phyloP scores from a whole-genome alignment of 257 asterid genomes.

The Ballota nigra region DNA sequence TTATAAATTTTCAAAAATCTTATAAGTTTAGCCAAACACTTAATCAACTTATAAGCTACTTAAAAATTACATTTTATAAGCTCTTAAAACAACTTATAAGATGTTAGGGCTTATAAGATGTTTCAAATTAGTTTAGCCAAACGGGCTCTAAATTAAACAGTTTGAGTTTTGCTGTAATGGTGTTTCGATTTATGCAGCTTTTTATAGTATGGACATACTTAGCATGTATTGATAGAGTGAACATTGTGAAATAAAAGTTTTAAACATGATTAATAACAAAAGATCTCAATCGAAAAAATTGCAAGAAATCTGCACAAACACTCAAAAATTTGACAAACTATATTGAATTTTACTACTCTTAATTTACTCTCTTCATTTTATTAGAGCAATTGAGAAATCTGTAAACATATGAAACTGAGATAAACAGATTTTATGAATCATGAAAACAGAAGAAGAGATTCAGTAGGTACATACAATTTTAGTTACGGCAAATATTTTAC shows the following conservation, averaged over 20 bases:
- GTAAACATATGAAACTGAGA: not conserved
- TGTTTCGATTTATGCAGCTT: not conserved
- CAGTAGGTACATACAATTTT: constrained; percentile 5
- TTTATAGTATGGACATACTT: too few species aligned
- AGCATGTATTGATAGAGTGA: not conserved
- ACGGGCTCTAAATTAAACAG: too few species aligned
- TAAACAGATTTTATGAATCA: not conserved
- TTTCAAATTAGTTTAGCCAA: too few species aligned
- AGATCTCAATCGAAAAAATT: not conserved
- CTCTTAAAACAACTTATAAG: too few species aligned
- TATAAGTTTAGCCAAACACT: too few species aligned
- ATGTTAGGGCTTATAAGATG: too few species aligned
- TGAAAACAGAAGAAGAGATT: not conserved
- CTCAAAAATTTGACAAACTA: not conserved
- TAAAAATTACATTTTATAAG: too few species aligned
- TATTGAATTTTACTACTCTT: not conserved
- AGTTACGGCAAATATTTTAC: not conserved
- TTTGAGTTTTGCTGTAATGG: too few species aligned
- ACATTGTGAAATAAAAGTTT: not conserved
- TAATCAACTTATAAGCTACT: too few species aligned
- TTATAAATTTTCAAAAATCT: too few species aligned
- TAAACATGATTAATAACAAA: not conserved
- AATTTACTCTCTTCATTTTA: not conserved
- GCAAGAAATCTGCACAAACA: not conserved
- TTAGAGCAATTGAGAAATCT: not conserved